Evolutionary conservation across 768 basidiomycete genomes (phyloP), one percentile per base, ranked within the genome.

Genomic region (Mycena crocata): DNA sequence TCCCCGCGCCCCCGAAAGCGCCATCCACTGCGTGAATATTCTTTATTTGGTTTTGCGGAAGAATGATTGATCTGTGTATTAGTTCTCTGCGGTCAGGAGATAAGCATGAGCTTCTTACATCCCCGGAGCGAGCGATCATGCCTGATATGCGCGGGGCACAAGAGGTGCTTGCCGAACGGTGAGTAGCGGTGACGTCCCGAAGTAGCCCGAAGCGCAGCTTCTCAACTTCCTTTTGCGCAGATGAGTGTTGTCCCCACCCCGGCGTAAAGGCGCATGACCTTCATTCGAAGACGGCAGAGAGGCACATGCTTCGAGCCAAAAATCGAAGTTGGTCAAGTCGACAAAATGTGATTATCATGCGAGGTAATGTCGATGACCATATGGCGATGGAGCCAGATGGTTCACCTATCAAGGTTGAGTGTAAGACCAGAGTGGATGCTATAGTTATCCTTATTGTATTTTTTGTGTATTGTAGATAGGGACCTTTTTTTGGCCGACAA

Each of bases 51-150:
- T 24, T 50, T 35, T 32, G n/a, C 44, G 52, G 39, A 61, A 54
- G 46, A 69, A 69, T 69, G 55, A 62, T 66, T 69, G 64, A 62
- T 60, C 31, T 37, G 56, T 63, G 40, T 46, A 31, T 28, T 48
- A 69, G 68, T 66, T 66, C 55, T 24, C 35, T 61, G 49, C 52
- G 30, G 58, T 65, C 63, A 57, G 63, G 57, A 62, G 49, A 59
- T 55, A 45, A 69, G 59, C 54, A 28, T 57, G 48, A 57, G 55
- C 48, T 64, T 57, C 63, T 50, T 51, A 30, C 23, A 21, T 31
- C 54, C 17, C 31, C 46, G 4, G 46, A 63, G 45, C 56, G 8
- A 4, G 30, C 26, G 37, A 30, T 44, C 30, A 39, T 37, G 34
- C 49, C 57, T 34, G 59, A 62, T 40, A 44, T 39, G 42, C 34